Evolutionary conservation across 2,329 filamentous ascomycete genomes (phyloP), one percentile per base, ranked within the genome.

Genomic region (Xylaria multiplex): DNA sequence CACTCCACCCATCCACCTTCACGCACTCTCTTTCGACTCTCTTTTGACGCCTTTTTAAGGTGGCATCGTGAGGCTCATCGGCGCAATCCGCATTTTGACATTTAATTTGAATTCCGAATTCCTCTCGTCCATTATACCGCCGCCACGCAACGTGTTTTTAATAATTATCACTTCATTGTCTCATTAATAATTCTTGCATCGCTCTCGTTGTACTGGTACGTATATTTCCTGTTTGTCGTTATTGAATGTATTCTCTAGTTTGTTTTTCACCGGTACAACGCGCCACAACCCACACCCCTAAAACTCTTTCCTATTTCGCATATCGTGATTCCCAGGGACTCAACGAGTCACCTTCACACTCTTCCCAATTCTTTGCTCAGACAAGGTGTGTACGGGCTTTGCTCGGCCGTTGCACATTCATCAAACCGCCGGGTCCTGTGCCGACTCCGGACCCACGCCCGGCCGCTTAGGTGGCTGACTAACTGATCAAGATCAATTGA

Each of bases 51-150:
- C 57, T 37, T 63, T 53, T 2, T 2, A 62, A 59, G 35, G 66
- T 43, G 62, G 59, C 67, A 73, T 73, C 70, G 72, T 72, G 70
- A 73, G 59, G 62, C 70, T 70, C 54, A 53, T 64, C 62, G 65
- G 66, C 71, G 69, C 65, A 46, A 54, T 42, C 53, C 43, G 59
- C 27, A 50, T 62, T 56, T 68, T 74, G 71, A 72, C 70, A 68
- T 70, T 69, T 71, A 70, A 70, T 73, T 72, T 53, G 67, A 64
- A 72, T 71, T 22, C 13, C 70, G 19, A 19, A 19, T 19, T 71
- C 24, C 43, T 11, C 8, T 27, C 45, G 14, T 56, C 32, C 30
- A 42, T 32, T 35, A 42, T 32, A 19, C 42, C 16, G 5, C 30
- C 11, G 8, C 61, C 37, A 8, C 2, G 27, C 22, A 11, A 22